These are phyloP conservation scores for Salvia rosmarinus DNA, from an alignment of 257 asterid species.

Conservation along the genomic window DNA sequence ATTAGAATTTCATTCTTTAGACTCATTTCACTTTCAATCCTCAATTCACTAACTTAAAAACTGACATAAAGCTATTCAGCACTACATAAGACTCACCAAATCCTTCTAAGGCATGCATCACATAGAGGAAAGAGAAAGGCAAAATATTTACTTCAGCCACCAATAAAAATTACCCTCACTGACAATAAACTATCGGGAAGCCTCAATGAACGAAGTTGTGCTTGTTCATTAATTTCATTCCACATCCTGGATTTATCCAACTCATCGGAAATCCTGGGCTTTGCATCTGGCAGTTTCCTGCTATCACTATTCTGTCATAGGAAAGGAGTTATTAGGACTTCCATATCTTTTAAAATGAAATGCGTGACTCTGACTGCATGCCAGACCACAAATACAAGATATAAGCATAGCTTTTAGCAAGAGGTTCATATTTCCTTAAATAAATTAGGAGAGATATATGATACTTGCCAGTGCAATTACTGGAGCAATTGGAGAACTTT, in stretches of 20 bases:
- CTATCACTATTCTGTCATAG: conserved; percentile 51
- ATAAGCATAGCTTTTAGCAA: conserved; percentile 1
- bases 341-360: background rate
- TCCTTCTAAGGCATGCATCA: background rate
- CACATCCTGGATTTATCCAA: conserved; percentile 55
- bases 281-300: conserved; percentile 48
- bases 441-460: conserved; percentile 10
- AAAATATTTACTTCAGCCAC: background rate
- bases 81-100: background rate
- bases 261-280: conserved; percentile 53
- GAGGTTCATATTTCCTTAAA: conserved; percentile 16
- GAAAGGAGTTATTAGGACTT: conserved; percentile 21
- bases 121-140: background rate
- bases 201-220: conserved; percentile 56
- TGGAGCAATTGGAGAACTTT: conserved; percentile 44
- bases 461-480: conserved; percentile 45
- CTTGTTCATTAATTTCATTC: conserved; percentile 61
- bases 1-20: background rate
- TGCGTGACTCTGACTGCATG: background rate
- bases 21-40: background rate
- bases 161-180: conserved; percentile 47
- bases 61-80: background rate
- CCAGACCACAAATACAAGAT: background rate
- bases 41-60: background rate
- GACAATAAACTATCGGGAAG: conserved; percentile 59